Conservation (phyloP, 305 asterid species). For the Solanum hybrid region DNA sequence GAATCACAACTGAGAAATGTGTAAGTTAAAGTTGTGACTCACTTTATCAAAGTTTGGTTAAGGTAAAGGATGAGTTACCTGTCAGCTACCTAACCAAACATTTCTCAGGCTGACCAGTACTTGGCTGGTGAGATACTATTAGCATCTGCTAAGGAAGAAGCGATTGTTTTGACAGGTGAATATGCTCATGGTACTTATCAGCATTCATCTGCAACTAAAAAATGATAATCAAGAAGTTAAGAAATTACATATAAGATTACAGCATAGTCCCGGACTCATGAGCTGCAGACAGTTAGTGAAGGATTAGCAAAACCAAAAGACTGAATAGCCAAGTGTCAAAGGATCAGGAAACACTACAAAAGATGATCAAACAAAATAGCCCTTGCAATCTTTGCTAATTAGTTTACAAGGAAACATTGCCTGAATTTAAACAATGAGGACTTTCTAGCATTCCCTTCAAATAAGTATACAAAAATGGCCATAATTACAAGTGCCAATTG, state of each 20-base stretch:
- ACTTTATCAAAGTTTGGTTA: not conserved
- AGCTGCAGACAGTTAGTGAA: not conserved
- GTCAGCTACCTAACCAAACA: not conserved
- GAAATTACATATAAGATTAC: not conserved
- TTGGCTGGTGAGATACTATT: not conserved
- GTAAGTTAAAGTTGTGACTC: not conserved
- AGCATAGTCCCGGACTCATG: not conserved
- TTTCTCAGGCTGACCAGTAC: not conserved
- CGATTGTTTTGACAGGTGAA: not conserved
- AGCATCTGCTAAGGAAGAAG: not conserved
- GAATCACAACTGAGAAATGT: not conserved
- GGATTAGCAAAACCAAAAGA: not conserved
- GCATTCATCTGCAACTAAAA: not conserved
- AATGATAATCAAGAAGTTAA: not conserved
- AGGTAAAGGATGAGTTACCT: not conserved
- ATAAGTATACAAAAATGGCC: slow-evolving; percentile 28
- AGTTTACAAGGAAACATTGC: slow-evolving; percentile 15
- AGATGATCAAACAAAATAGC: not conserved
- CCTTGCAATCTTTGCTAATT: not conserved
- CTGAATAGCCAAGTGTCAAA: not conserved
- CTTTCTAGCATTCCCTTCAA: slow-evolving; percentile 16
- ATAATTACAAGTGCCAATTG: slow-evolving; percentile 62
- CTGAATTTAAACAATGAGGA: slow-evolving; percentile 18
- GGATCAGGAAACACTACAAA: not conserved
- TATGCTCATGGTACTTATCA: not conserved